These are phyloP conservation scores for Arxiozyma heterogenica DNA, from an alignment of 1,139 yeast species.

Conservation along the genomic window DNA sequence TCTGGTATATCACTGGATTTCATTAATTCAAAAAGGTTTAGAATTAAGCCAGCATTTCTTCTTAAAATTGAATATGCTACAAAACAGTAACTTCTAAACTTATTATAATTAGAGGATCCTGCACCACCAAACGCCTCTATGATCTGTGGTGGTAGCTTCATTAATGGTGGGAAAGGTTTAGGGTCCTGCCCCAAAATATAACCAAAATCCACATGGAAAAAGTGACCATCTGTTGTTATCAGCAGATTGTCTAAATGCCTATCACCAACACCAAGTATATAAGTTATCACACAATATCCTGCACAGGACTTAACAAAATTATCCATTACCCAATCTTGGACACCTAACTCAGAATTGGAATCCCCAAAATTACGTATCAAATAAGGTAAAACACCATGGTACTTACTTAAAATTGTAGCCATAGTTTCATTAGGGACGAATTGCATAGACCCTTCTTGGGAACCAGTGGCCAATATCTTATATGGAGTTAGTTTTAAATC, in stretches of 20 bases:
- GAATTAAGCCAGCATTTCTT: conserved; percentile 78
- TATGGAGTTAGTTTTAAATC: conserved; percentile 86
- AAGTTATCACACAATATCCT: conserved; percentile 95
- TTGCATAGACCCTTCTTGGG: conserved; percentile 85
- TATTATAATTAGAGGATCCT: conserved; percentile 70
- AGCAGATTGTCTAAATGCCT: conserved; percentile 87
- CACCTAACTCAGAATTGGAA: conserved; percentile 53
- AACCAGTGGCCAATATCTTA: conserved; percentile 81
- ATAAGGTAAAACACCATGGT: conserved; percentile 68
- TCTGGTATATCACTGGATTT: conserved; percentile 89
- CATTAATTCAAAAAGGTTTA: conserved; percentile 90
- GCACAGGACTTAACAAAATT: conserved; percentile 93
- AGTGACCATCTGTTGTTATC: conserved; percentile 65
- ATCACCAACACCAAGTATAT: conserved; percentile 92
- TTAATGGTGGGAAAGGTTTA: conserved; percentile 95
- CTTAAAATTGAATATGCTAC: conserved; percentile 87
- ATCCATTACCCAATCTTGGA: conserved; percentile 73
- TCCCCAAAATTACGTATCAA: conserved; percentile 40
- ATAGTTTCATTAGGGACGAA: conserved; percentile 87
- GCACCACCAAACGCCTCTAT: conserved; percentile 98
- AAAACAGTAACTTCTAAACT: conserved; percentile 87
- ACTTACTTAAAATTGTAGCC: conserved; percentile 65
- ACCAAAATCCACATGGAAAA: conserved; percentile 97
- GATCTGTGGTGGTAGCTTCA: conserved; percentile 94
- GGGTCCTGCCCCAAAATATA: conserved; percentile 95